These are phyloP conservation scores for Somion occarium DNA, from an alignment of 1,284 basidiomycete species.

Conservation along the genomic window DNA sequence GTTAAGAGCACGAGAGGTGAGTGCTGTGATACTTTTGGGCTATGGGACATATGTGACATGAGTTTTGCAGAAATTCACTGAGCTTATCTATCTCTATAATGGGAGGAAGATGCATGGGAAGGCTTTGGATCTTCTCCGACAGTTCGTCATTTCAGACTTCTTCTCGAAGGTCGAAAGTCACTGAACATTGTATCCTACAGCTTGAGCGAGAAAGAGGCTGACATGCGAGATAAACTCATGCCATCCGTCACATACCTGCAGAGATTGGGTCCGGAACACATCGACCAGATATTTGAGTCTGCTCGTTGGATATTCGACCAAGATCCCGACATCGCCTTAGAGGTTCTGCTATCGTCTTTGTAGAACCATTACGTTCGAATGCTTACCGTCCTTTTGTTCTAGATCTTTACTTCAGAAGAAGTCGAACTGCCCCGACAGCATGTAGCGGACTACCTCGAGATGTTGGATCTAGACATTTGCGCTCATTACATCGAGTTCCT, in stretches of 20 bases:
- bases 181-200: constrained; percentile 34
- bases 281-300: constrained; percentile 75
- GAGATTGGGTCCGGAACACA: constrained; percentile 78
- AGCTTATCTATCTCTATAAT: constrained; percentile 89
- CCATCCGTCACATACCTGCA: constrained; percentile 91
- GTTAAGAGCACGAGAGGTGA: constrained; percentile 74
- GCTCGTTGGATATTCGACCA: constrained; percentile 84
- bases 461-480: constrained; percentile 62
- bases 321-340: constrained; percentile 69
- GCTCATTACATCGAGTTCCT: constrained; percentile 86
- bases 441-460: constrained; percentile 78
- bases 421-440: constrained; percentile 77
- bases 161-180: neutral
- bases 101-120: constrained; percentile 95
- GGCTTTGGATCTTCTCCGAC: constrained; percentile 76
- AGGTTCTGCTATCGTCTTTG: constrained; percentile 40
- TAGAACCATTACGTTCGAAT: neutral
- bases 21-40: constrained; percentile 15
- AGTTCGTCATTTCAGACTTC: constrained; percentile 44
- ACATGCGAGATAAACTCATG: constrained; percentile 73
- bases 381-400: neutral
- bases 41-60: constrained; percentile 8
- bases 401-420: constrained; percentile 96
- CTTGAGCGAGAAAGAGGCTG: constrained; percentile 74
- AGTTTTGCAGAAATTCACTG: constrained; percentile 72